Evolutionary conservation across 306 rosid genomes (phyloP).

Genomic region (Prunus salicina): DNA sequence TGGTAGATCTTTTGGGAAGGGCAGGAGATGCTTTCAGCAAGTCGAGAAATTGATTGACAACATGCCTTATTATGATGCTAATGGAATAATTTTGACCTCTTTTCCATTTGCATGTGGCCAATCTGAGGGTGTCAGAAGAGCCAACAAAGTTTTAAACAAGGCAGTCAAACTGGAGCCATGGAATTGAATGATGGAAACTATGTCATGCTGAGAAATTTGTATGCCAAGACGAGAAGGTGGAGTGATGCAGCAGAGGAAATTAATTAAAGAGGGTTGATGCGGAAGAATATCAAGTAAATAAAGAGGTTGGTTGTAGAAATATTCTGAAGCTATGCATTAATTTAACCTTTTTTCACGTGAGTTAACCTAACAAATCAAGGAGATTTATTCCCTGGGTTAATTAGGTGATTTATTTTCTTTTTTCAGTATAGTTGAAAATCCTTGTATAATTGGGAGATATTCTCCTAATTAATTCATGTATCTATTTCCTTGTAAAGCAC

Average conservation of each 20-base stretch:
- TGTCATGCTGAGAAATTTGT: slow-evolving; percentile 61
- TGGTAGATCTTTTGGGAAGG: slow-evolving; percentile 70
- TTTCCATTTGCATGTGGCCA: slow-evolving; percentile 62
- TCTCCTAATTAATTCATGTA: no score
- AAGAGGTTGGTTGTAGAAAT: slow-evolving; percentile 56
- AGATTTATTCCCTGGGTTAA: no score
- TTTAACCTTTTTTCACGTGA: no score
- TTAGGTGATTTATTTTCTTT: no score
- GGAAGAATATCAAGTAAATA: slow-evolving; percentile 40
- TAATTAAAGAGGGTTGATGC: slow-evolving; percentile 40
- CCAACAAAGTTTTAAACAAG: slow-evolving; percentile 49
- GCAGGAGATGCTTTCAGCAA: slow-evolving; percentile 65
- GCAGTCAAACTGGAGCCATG: slow-evolving; percentile 39
- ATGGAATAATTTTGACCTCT: slow-evolving; percentile 64
- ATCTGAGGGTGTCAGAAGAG: slow-evolving; percentile 50
- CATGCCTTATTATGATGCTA: slow-evolving; percentile 56
- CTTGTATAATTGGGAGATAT: no score
- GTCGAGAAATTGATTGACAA: slow-evolving; percentile 51
- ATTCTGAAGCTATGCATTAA: no score
- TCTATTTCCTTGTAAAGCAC: no score
- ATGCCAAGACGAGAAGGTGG: slow-evolving; percentile 58
- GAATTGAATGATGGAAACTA: slow-evolving; percentile 42
- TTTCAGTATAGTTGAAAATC: no score
- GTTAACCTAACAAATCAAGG: no score
- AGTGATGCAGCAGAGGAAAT: slow-evolving; percentile 44